Evolutionary conservation across 2,329 filamentous ascomycete genomes (phyloP).

Genomic region (Pleoardoris graminearum): DNA sequence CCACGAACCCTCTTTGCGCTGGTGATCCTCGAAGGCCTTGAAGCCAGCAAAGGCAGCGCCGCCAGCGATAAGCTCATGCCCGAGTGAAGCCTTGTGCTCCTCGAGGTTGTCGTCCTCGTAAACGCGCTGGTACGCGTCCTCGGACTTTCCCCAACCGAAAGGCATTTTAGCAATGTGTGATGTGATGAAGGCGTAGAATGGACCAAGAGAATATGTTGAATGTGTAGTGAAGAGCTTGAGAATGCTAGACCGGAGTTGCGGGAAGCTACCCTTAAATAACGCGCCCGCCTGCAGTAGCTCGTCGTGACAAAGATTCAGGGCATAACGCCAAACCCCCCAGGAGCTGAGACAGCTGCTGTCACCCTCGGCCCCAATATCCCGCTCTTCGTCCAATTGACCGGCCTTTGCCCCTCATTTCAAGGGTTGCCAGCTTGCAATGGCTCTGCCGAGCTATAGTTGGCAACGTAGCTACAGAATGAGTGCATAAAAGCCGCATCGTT

Average conservation of each 20-base stretch:
- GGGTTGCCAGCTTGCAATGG: conserved; percentile 19
- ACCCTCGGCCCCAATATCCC: neutral
- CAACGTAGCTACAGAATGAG: too few species aligned
- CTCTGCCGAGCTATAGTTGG: conserved; percentile 15
- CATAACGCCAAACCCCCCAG: neutral
- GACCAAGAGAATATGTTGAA: neutral
- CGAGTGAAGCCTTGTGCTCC: conserved; percentile 64
- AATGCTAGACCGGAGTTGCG: neutral
- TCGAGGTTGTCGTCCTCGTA: conserved; percentile 53
- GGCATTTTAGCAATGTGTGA: conserved; percentile 41
- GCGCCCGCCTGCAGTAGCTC: neutral
- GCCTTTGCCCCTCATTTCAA: conserved; percentile 23
- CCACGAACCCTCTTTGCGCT: conserved; percentile 66
- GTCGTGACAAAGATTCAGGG: neutral
- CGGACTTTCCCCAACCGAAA: conserved; percentile 55
- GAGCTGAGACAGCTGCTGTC: conserved; percentile 10
- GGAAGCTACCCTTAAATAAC: neutral
- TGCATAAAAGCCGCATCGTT: conserved; percentile 11
- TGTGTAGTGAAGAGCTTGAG: neutral
- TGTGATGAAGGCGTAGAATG: neutral
- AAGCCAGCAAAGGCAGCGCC: conserved; percentile 78
- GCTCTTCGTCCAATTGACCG: conserved; percentile 4
- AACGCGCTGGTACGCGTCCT: conserved; percentile 59
- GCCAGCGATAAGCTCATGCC: conserved; percentile 75
- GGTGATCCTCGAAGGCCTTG: conserved; percentile 77